Evolutionary conservation across 805 yeast genomes (phyloP).

Genomic region (Sugiyamaella americana): DNA sequence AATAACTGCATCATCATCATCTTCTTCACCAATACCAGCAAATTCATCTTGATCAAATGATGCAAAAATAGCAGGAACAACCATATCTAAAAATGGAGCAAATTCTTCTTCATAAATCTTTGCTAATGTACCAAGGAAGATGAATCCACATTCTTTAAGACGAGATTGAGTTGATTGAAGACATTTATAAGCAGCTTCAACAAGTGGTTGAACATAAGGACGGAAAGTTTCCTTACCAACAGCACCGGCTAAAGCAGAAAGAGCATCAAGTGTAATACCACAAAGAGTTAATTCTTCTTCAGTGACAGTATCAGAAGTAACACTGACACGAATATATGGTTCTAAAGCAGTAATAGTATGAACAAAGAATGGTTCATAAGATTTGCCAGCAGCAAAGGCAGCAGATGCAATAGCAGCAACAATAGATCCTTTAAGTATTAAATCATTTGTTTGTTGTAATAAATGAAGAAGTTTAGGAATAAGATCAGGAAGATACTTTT

Average conservation of each 20-base stretch:
- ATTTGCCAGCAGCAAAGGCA: constrained; percentile 89
- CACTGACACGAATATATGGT: constrained; percentile 46
- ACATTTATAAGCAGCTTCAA: constrained; percentile 78
- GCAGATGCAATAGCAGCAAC: constrained; percentile 97
- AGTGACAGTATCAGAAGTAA: constrained; percentile 65
- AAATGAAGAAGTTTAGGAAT: constrained; percentile 84
- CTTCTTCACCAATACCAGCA: constrained; percentile 27
- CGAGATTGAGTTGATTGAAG: constrained; percentile 72
- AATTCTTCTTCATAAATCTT: constrained; percentile 90
- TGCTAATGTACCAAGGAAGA: constrained; percentile 89
- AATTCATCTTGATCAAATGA: constrained; percentile 86
- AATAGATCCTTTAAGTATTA: constrained; percentile 46
- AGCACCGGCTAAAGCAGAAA: constrained; percentile 93
- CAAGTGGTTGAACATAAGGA: constrained; percentile 78
- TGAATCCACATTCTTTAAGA: constrained; percentile 90
- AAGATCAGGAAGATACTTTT: constrained; percentile 73
- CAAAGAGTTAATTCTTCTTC: constrained; percentile 89
- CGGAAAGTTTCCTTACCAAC: constrained; percentile 88
- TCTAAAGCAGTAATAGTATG: constrained; percentile 74
- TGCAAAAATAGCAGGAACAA: constrained; percentile 77
- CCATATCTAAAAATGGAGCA: constrained; percentile 72
- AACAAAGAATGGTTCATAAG: constrained; percentile 80
- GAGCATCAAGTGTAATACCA: constrained; percentile 87
- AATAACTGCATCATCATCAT: constrained; percentile 35
- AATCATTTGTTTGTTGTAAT: constrained; percentile 64